Conservation (phyloP, 495 filamentous ascomycete genomes). For the Aspergillus coremiiformis region DNA sequence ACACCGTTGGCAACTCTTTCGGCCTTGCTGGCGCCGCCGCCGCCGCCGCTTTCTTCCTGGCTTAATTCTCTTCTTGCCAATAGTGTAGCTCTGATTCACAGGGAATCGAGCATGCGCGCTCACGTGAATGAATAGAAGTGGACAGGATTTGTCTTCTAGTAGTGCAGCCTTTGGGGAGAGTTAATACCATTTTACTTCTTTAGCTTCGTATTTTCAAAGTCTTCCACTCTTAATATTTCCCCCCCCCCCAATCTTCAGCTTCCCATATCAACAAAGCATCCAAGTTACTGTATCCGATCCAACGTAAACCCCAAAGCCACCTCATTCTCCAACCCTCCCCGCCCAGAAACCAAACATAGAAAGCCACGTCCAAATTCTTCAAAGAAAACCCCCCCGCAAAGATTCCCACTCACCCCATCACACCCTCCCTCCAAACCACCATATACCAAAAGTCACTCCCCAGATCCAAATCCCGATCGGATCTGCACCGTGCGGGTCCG, state of each 20-base stretch:
- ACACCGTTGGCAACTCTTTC: conserved; percentile 41
- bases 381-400: too few species aligned
- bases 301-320: conserved; percentile 44
- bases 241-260: conserved; percentile 29
- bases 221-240: conserved; percentile 24
- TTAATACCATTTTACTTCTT: conserved; percentile 31
- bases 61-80: conserved; percentile 37
- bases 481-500: background rate
- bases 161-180: conserved; percentile 11
- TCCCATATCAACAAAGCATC: conserved; percentile 39
- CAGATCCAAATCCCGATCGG: background rate
- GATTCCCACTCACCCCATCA: too few species aligned
- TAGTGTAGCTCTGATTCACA: conserved; percentile 18
- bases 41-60: conserved; percentile 46
- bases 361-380: too few species aligned
- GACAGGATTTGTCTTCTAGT: conserved; percentile 18
- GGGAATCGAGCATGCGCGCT: conserved; percentile 4
- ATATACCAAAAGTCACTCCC: background rate
- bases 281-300: conserved; percentile 40
- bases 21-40: conserved; percentile 43
- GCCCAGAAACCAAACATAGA: conserved; percentile 18
- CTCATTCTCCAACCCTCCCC: conserved; percentile 15
- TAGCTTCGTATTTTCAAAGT: conserved; percentile 16
- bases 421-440: background rate
- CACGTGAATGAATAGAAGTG: too few species aligned